phyloP scores from a whole-genome alignment of 192 early-diverging fungal species.

The Backusella macrospora region DNA sequence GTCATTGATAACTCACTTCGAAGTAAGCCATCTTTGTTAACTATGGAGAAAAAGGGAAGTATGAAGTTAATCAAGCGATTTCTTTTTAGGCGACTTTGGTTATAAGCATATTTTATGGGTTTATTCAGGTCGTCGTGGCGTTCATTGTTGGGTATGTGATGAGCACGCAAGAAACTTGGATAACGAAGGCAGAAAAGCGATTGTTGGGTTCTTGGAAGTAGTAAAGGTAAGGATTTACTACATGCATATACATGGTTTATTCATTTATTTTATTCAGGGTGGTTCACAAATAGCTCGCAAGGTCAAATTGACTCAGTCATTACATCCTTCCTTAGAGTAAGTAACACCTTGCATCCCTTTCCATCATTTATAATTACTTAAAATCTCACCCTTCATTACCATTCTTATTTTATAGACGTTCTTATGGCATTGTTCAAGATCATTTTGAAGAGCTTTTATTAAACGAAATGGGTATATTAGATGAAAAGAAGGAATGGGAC shows the following conservation, averaged over 20 bases:
- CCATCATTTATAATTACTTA: no score
- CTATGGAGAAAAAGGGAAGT: not conserved
- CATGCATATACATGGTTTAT: not conserved
- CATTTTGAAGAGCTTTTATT: constrained; percentile 79
- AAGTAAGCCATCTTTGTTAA: constrained; percentile 55
- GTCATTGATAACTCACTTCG: constrained; percentile 76
- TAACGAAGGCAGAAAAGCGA: constrained; percentile 77
- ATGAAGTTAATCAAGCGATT: not conserved
- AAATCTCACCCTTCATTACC: constrained; percentile 8
- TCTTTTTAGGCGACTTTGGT: constrained; percentile 84
- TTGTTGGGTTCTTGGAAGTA: constrained; percentile 84
- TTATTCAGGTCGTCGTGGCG: constrained; percentile 94
- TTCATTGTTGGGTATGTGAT: constrained; percentile 98
- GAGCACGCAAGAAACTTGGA: constrained; percentile 79
- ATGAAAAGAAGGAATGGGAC: constrained; percentile 61
- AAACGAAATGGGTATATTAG: constrained; percentile 73
- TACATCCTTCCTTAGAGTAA: constrained; percentile 78
- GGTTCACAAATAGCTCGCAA: constrained; percentile 74
- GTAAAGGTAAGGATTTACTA: constrained; percentile 51
- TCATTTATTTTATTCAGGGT: constrained; percentile 50
- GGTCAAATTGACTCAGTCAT: constrained; percentile 62
- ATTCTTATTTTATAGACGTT: constrained; percentile 47
- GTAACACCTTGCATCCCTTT: not conserved
- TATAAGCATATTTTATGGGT: constrained; percentile 94
- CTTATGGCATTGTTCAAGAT: constrained; percentile 62